Evolutionary conservation across 768 basidiomycete genomes (phyloP).

Genomic region (Mycena rebaudengoi): DNA sequence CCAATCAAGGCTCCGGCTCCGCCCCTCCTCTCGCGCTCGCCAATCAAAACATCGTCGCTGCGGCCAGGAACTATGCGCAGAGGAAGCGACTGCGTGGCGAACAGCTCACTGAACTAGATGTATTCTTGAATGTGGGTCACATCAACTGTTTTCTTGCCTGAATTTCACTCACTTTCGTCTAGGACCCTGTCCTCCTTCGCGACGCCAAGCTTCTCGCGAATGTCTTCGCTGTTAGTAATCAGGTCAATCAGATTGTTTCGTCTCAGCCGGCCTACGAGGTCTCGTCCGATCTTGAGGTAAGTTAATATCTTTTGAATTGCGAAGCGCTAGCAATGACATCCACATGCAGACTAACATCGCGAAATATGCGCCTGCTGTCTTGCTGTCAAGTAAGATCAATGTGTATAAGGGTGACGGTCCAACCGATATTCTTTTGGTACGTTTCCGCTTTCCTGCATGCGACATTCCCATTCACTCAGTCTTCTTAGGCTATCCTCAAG

Average conservation of each 20-base stretch:
- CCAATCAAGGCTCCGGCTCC: neutral
- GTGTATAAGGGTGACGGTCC: neutral
- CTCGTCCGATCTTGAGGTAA: neutral
- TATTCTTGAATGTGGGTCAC: constrained; percentile 1
- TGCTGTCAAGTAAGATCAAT: neutral
- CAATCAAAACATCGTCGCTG: constrained; percentile 5
- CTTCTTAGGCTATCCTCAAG: constrained; percentile 28
- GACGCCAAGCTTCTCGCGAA: neutral
- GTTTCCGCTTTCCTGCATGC: neutral
- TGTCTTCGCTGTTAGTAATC: neutral
- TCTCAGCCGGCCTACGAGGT: constrained; percentile 1
- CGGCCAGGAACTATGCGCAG: neutral
- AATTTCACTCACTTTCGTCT: neutral
- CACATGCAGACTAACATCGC: constrained; percentile 6
- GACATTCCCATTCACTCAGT: neutral
- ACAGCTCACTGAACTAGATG: constrained; percentile 3
- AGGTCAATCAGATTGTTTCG: neutral
- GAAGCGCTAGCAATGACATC: neutral
- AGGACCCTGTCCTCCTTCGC: constrained; percentile 4
- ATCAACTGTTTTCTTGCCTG: neutral
- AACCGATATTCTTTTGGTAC: neutral
- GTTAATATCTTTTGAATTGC: neutral
- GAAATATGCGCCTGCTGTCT: constrained; percentile 2
- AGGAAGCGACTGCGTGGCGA: constrained; percentile 1
- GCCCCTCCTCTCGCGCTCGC: neutral